phyloP scores from a whole-genome alignment of 257 asterid species.

The Gentiana straminea region DNA sequence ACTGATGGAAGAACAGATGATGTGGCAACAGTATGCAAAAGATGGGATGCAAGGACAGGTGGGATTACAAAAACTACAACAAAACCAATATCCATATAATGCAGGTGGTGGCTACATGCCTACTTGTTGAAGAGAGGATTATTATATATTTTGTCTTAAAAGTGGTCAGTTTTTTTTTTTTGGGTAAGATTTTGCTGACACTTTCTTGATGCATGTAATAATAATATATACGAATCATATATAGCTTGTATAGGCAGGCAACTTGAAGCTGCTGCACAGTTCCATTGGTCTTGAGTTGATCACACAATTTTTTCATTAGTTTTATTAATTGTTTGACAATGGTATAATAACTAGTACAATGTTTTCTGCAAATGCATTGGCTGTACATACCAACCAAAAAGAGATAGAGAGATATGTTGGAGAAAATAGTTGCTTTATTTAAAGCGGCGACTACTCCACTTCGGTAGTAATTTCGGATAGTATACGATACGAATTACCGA shows the following conservation, averaged over 20 bases:
- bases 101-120: conserved; percentile 44
- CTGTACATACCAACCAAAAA: neutral
- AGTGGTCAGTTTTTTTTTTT: no score
- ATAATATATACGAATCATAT: no score
- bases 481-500: no score
- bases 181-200: no score
- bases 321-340: neutral
- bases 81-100: conserved; percentile 28
- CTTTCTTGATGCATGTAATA: no score
- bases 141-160: neutral
- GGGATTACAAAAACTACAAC: conserved; percentile 30
- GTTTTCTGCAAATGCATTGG: neutral
- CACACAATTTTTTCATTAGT: neutral
- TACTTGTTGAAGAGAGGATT: conserved; percentile 18
- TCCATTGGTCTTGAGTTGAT: neutral
- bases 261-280: no score
- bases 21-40: conserved; percentile 81
- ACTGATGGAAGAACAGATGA: conserved; percentile 57
- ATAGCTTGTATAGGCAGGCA: no score
- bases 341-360: neutral
- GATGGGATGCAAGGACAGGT: conserved; percentile 82
- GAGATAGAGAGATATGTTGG: neutral
- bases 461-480: no score
- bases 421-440: no score
- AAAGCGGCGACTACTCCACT: no score